A percentile compares a stretch with the other conserved stretches of the same genome.
Conservation (phyloP, 768 basidiomycete species). For the Trametes cinnabarina region DNA sequence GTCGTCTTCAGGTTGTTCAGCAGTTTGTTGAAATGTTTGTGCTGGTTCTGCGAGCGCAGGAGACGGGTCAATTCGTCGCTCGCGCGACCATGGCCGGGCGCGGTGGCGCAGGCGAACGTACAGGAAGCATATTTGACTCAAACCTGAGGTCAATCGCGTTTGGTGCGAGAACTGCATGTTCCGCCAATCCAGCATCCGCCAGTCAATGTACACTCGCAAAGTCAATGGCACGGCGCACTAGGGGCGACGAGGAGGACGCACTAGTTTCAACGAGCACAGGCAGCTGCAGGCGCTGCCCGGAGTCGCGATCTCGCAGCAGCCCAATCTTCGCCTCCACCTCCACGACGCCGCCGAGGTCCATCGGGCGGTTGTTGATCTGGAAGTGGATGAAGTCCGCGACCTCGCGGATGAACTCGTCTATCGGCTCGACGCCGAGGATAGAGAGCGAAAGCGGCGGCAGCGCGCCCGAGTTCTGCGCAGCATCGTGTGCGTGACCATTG, state of each 20-base stretch:
- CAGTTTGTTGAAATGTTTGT: slow-evolving; percentile 80
- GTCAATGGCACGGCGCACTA: neutral
- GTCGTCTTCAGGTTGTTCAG: slow-evolving; percentile 78
- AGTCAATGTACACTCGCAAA: neutral
- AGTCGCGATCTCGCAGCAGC: slow-evolving; percentile 55
- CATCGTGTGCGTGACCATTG: neutral
- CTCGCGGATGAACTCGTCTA: slow-evolving; percentile 91
- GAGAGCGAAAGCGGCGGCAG: slow-evolving; percentile 71
- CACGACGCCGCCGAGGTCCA: slow-evolving; percentile 51
- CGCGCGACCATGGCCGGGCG: neutral
- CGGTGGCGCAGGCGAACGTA: slow-evolving; percentile 34
- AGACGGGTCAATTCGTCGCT: neutral
- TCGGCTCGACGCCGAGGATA: slow-evolving; percentile 84
- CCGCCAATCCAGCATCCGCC: neutral
- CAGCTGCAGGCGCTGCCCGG: slow-evolving; percentile 57
- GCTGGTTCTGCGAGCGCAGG: slow-evolving; percentile 59
- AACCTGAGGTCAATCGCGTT: slow-evolving; percentile 67
- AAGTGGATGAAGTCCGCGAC: slow-evolving; percentile 87
- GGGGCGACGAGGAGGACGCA: slow-evolving; percentile 39
- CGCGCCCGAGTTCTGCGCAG: neutral
- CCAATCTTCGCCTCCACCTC: slow-evolving; percentile 95
- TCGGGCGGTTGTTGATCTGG: slow-evolving; percentile 55
- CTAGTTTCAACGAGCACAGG: slow-evolving; percentile 85
- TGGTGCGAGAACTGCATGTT: slow-evolving; percentile 59
- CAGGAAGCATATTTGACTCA: slow-evolving; percentile 89